Evolutionary conservation across 2,329 filamentous ascomycete genomes (phyloP), one percentile per base, ranked within the genome.

Genomic region (Diaporthe destruens): DNA sequence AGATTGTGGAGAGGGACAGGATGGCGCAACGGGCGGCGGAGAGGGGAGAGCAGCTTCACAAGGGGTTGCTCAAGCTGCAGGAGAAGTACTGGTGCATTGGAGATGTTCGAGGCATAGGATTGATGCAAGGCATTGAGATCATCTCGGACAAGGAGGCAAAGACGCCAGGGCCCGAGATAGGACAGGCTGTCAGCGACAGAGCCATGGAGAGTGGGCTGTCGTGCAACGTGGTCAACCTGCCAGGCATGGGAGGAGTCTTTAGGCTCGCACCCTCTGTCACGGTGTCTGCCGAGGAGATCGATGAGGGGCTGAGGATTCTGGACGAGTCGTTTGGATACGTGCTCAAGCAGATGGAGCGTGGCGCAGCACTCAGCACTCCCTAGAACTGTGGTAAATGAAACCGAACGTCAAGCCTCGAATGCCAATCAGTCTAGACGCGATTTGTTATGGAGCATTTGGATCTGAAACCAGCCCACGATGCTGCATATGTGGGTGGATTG

Each of bases 81-180:
- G 76, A 84, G 23, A 84, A 84, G 63, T 87, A 88, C 75, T 84
- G 83, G 71, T 88, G 86, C 76, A 85, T 89, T 42, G 87, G 87
- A 0, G 86, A 88, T 72, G 83, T 89, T 0, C 82, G 87, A 9
- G 87, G 87, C 0, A 82, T 85, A 0, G 87, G 87, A 0, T 80
- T 89, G 4, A 81, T 88, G 77, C 83, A 83, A 25, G 86, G 85
- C 0, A 81, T 88, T 39, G 87, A 88, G 77, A 86, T 88, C 55
- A 84, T 89, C 18, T 80, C 81, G 0, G 81, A 87, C 54, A 77
- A 79, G 1, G 73, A 82, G 68, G 85, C 83, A 0, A 86, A 85
- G 74, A 81, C 80, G 0, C 82, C 84, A 0, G 86, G 82, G 0
- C 74, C 82, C 1, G 83, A 85, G 1, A 76, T 88, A 3, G 86